Evolutionary conservation across 2,329 filamentous ascomycete genomes (phyloP), one percentile per base, ranked within the genome.

Genomic region (Arthrocladium fulminans): DNA sequence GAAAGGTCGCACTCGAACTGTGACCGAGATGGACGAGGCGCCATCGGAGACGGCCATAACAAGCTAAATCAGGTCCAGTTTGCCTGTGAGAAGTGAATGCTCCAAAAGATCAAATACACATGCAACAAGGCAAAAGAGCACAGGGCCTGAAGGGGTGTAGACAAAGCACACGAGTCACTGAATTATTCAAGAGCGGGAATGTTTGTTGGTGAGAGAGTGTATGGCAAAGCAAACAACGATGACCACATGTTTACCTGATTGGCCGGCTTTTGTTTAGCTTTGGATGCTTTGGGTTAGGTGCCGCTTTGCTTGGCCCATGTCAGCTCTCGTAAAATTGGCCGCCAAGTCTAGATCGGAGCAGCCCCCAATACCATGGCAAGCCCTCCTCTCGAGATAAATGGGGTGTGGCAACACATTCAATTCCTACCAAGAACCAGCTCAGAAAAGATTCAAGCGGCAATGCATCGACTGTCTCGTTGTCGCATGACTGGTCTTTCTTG

Each of bases 1-100:
- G 60, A 83, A 83, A 19, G 80, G 80, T 52, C 80, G 73, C 43
- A 83, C 79, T 65, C 79, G 72, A 54, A 83, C 77, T 30, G 71
- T 65, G 54, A 74, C 72, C 32, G 66, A 70, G 52, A 74, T 74
- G 10, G 72, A 74, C 17, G 72, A 73, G 52, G 71, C 67, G 56
- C 69, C 69, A 52, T 64, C 67, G 49, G 63, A 59, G 53, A 65
- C 62, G 17, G 19, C 32, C 44, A 47, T 47, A 20, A 5, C 20
- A 19, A 20, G 20, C 32, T 47, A 39, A 8, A 9, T 8, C n/a
- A 10, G 20, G 5, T 38, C 44, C 44, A 39, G 32, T 17, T 38
- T 6, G 20, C 39, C 13, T n/a, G 10, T 4, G 8, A 44, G 20
- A 15, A 42, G 24, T 17, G 4, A 15, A 25, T 24, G 22, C 39